Evolutionary conservation across 495 filamentous ascomycete species (phyloP).

Genomic region (Aspergillus carlsbadensis): DNA sequence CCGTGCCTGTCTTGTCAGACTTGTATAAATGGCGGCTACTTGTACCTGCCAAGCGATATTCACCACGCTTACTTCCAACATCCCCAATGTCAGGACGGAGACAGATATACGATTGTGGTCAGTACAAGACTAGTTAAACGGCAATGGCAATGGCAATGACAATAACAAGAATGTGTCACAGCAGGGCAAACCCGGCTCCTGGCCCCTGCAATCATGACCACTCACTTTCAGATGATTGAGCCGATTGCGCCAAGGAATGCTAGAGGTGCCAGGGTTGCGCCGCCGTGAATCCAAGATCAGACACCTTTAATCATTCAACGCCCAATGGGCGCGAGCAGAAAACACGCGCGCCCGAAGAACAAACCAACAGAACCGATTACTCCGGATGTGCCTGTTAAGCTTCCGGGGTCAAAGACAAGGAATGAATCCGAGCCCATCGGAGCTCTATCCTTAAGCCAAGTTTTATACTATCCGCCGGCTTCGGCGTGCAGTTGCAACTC

Average conservation of each 20-base stretch:
- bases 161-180: slow-evolving; percentile 16
- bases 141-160: slow-evolving; percentile 12
- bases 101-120: slow-evolving; percentile 6
- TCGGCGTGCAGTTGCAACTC: slow-evolving; percentile 13
- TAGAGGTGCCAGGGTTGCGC: slow-evolving; percentile 12
- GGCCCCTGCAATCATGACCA: slow-evolving; percentile 11
- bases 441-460: slow-evolving; percentile 17
- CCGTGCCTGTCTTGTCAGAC: no score
- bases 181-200: slow-evolving; percentile 9
- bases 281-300: slow-evolving; percentile 7
- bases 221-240: neutral
- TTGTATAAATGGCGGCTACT: no score
- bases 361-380: slow-evolving; percentile 21
- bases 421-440: slow-evolving; percentile 15
- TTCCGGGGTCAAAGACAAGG: slow-evolving; percentile 14
- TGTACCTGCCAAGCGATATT: no score
- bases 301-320: slow-evolving; percentile 13
- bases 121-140: slow-evolving; percentile 15
- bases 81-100: neutral
- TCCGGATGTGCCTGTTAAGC: slow-evolving; percentile 18
- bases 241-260: slow-evolving; percentile 10
- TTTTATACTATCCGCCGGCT: slow-evolving; percentile 16
- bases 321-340: slow-evolving; percentile 7
- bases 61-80: neutral
- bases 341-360: slow-evolving; percentile 9